Evolutionary conservation across 2,329 filamentous ascomycete genomes (phyloP), one percentile per base, ranked within the genome.

Genomic region (Aspergillus bombycis): DNA sequence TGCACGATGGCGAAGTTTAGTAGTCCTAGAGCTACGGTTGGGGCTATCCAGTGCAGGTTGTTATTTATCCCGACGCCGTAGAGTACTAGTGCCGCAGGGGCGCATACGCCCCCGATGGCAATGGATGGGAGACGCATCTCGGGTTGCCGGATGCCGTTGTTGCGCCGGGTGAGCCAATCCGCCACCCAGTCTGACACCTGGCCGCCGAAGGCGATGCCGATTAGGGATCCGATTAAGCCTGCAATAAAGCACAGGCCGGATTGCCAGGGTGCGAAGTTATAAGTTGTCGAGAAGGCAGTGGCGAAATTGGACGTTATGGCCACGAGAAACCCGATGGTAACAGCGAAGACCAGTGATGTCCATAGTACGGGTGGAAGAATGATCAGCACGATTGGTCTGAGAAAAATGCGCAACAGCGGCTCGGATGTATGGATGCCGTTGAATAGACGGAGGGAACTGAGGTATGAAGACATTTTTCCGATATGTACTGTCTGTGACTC

Each of bases 31-130:
- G 83, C 86, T 8, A 88, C 70, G 0, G 84, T 87, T 0, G 86
- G 83, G 41, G 82, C 81, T 3, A 87, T 86, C 85, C 85, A 88
- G 57, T 76, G 76, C 30, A 72, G 60, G 14, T 65, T 41, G 34
- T 74, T 57, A 7, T 74, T 62, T 9, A 78, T 73, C 0, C 76
- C 74, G 23, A 71, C 67, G 0, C 76, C 76, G 50, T 77, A 77
- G 11, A 78, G 66, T 7, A 77, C 58, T 9, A 78, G 58, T 3
- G 67, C 70, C 5, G 75, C 45, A 3, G 75, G 75, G 38, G 19
- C 8, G 19, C 38, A 4, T 70, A 67, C 6, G 65, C 64, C 9
- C 75, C 62, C 8, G 38, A 71, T 57, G 21, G 72, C 70, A 36
- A 77, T 48, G 2, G 55, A 50, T 0, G 64, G 64, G 1, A 65